Percentiles rank a stretch among this genome's conserved stretches.
These are phyloP conservation scores for Teratosphaeriaceae sp. DNA, from an alignment of 2,329 filamentous ascomycete genomes.

Conservation along the genomic window DNA sequence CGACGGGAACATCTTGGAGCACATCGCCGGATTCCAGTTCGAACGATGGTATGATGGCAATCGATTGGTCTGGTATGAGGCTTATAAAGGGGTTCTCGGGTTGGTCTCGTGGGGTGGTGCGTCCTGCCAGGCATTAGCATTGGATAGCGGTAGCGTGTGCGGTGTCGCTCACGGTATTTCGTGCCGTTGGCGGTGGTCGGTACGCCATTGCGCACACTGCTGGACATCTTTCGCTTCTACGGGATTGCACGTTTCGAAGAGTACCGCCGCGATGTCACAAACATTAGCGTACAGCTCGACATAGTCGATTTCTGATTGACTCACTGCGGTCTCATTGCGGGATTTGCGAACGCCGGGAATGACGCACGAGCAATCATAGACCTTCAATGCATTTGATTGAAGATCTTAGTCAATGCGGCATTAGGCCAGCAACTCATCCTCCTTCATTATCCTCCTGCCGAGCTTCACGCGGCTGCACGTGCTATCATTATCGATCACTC, in stretches of 20 bases:
- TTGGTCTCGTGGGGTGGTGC: slow-evolving; percentile 43
- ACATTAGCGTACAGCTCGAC: too few species aligned
- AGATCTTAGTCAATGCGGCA: too few species aligned
- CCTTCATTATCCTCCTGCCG: too few species aligned
- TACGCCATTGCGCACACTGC: slow-evolving; percentile 1
- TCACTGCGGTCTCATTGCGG: background rate
- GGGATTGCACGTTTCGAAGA: background rate
- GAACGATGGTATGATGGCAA: slow-evolving; percentile 81
- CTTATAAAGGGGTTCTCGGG: slow-evolving; percentile 85
- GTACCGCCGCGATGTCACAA: too few species aligned
- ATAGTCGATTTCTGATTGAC: too few species aligned
- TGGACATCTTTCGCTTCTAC: slow-evolving; percentile 1
- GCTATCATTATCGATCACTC: too few species aligned
- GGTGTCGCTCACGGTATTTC: slow-evolving; percentile 6
- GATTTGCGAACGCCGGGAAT: too few species aligned
- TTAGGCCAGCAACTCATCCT: too few species aligned
- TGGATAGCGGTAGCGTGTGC: background rate
- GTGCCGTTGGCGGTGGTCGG: slow-evolving; percentile 8
- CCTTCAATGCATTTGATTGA: too few species aligned
- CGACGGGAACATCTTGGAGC: slow-evolving; percentile 65
- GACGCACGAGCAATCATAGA: too few species aligned
- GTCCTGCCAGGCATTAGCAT: slow-evolving; percentile 14
- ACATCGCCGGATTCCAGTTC: slow-evolving; percentile 87
- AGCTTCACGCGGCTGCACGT: too few species aligned
- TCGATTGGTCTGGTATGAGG: slow-evolving; percentile 81